Evolutionary conservation across 176 grass and related monocot species (phyloP), one percentile per base, ranked within the genome.

Genomic region (Chrysopogon serrulatus): DNA sequence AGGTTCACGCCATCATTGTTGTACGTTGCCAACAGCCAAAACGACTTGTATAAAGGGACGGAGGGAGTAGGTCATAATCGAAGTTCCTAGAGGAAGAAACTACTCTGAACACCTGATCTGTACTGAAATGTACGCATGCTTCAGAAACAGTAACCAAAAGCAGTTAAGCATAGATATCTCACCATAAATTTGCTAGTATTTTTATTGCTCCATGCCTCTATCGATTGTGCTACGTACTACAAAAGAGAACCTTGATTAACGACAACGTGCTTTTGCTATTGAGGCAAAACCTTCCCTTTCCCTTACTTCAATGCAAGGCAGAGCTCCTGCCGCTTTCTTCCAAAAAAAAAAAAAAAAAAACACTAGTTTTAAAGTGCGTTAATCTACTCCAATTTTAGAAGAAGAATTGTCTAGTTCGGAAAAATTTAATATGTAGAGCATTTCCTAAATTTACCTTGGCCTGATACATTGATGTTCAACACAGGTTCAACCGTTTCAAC

Each of bases 401-500:
- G 59, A 15, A 84, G 23, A 9, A 78, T 78, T 85, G 42, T 53
- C 9, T 51, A 23, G 64, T 81, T 68, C 30, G 73, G 24, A 27
- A 47, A 76, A 15, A 48, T 70, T 31, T 47, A 23, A 40, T 61
- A 28, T 45, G 37, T 40, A 61, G 10, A 61, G 30, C 33, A 71
- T 67, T n/a, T 75, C 37, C 85, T 74, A 53, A 66, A 33, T 35
- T 74, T 30, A 30, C 10, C 27, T 56, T 81, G 30, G 21, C 34
- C 69, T 47, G 21, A 54, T 8, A 27, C 78, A 21, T 67, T 68
- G 31, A 54, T 67, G 54, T 61, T 85, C 61, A 84, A 49, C 47
- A 40, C 17, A 39, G 57, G 17, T 26, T 75, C 70, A 80, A 84
- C 81, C 5, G 24, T 68, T 26, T 75, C 70, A 80, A 84, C 81